Evolutionary conservation across 805 yeast genomes (phyloP), one percentile per base, ranked within the genome.

Genomic region (Yarrowia osloensis): DNA sequence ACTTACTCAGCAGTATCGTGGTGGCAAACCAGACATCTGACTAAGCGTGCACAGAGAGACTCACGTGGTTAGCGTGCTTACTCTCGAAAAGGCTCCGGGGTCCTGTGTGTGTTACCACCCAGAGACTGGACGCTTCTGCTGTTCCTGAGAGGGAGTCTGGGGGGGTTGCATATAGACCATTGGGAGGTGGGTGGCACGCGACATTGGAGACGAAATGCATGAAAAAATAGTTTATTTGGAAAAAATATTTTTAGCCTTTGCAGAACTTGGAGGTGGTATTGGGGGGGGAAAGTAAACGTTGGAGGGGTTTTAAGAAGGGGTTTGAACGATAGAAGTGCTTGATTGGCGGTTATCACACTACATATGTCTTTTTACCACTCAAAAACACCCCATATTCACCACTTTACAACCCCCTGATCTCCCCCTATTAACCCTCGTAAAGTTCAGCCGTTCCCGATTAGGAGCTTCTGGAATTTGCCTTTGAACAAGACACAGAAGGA

Each of bases 121-220:
- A 33, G 9, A 33, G 40, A 33, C 57, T 50, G 57, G 57, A 50
- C 57, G 57, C 57, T 50, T 50, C 57, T 50, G 57, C 19, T 7
- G 21, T n/a, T 28, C n/a, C 21, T 6, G 33, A 50, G 28, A 7
- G 19, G 17, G 40, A 29, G 29, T 39, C 3, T 3, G 13, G 9
- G 24, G 29, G 57, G 57, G 29, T 12, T 50, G 31, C 33, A 50
- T 50, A 50, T 50, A 50, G 57, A 31, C 26, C n/a, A 8, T 11
- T 37, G 42, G 22, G 39, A 37, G 26, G 28, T 6, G 19, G 2
- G 22, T 4, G 37, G 57, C 57, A 50, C 57, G 40, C 57, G 57
- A 50, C 57, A 31, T 50, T 13, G 40, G 15, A 4, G 15, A 29
- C 4, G 24, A 4, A 3, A n/a, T 31, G 37, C 54, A 47, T 31